Evolutionary conservation across 805 yeast species (phyloP).

Genomic region (Metschnikowia rubicola): DNA sequence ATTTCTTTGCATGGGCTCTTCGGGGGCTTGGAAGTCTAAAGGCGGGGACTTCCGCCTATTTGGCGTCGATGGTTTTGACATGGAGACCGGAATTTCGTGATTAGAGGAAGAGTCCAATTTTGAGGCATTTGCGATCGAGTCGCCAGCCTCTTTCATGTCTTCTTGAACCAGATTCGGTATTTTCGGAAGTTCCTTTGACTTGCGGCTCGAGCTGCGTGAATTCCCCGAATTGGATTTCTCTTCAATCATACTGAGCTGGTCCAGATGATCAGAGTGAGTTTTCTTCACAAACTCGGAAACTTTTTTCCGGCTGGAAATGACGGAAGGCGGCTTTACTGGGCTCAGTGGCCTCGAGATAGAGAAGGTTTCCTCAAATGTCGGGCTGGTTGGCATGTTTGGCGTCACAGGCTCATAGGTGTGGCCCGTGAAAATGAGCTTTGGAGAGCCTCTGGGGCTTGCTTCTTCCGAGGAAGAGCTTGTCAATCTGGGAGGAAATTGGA

Average conservation of each 20-base stretch:
- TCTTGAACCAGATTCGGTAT: not conserved
- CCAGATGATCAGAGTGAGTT: slow-evolving; percentile 23
- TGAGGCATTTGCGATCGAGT: too few relatives aligned
- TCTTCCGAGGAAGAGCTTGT: slow-evolving; percentile 15
- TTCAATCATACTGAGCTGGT: slow-evolving; percentile 42
- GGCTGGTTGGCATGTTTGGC: not conserved
- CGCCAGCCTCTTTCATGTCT: too few relatives aligned
- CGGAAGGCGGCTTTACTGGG: slow-evolving; percentile 26
- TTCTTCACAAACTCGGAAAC: slow-evolving; percentile 23
- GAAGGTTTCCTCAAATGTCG: not conserved
- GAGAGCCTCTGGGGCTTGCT: not conserved
- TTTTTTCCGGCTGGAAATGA: slow-evolving; percentile 24
- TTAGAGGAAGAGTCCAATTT: too few relatives aligned
- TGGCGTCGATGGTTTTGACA: too few relatives aligned
- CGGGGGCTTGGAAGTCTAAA: too few relatives aligned
- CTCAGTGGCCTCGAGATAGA: slow-evolving; percentile 1
- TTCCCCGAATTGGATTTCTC: slow-evolving; percentile 30
- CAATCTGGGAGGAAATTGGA: slow-evolving; percentile 40
- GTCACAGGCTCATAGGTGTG: slow-evolving; percentile 34
- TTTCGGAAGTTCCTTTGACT: slow-evolving; percentile 10
- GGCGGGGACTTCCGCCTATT: too few relatives aligned
- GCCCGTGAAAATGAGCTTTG: slow-evolving; percentile 33
- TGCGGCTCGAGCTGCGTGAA: slow-evolving; percentile 32
- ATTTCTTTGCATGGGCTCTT: too few relatives aligned
- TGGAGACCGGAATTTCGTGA: too few relatives aligned